These are phyloP conservation scores for Stachybotrys chlorohalonatus DNA, from an alignment of 2,329 filamentous ascomycete species.

Conservation along the genomic window DNA sequence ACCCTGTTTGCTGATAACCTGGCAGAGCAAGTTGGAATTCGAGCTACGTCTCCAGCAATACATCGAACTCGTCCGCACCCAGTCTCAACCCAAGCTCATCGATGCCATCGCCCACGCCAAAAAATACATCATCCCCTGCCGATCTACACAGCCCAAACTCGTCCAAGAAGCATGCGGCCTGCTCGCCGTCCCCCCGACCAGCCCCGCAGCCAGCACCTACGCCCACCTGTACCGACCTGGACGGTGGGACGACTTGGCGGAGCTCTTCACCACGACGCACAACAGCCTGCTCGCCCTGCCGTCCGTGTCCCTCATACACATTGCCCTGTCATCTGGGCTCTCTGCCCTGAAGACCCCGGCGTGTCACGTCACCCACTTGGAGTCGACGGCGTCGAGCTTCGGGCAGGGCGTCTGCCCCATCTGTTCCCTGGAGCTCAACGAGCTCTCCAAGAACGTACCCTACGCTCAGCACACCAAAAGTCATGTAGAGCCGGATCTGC, in stretches of 20 bases:
- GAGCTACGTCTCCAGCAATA: slow-evolving; percentile 91
- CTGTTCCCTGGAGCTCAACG: slow-evolving; percentile 90
- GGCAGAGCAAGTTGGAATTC: slow-evolving; percentile 78
- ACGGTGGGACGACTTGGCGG: slow-evolving; percentile 69
- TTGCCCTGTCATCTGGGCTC: slow-evolving; percentile 81
- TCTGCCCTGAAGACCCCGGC: slow-evolving; percentile 93
- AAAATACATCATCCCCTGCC: slow-evolving; percentile 68
- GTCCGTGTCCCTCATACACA: slow-evolving; percentile 73
- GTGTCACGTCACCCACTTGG: slow-evolving; percentile 59
- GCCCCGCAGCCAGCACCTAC: slow-evolving; percentile 32
- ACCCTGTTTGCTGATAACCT: not conserved
- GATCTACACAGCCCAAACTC: slow-evolving; percentile 57
- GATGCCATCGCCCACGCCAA: slow-evolving; percentile 78
- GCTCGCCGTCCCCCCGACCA: slow-evolving; percentile 57
- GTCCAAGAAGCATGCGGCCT: slow-evolving; percentile 70
- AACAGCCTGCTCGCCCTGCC: slow-evolving; percentile 80
- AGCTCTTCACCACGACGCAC: slow-evolving; percentile 77
- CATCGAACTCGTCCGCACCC: slow-evolving; percentile 75
- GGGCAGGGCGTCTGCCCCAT: slow-evolving; percentile 83
- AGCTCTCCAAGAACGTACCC: slow-evolving; percentile 77
- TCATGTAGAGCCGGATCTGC: slow-evolving; percentile 77
- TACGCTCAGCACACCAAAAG: slow-evolving; percentile 95
- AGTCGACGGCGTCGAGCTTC: slow-evolving; percentile 29
- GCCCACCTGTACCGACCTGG: slow-evolving; percentile 58
- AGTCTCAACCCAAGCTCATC: slow-evolving; percentile 51